Percentiles rank a stretch among this genome's conserved stretches.
These are phyloP conservation scores for Flaveria bidentis DNA, from an alignment of 129 eudicot genomes.

Conservation along the genomic window DNA sequence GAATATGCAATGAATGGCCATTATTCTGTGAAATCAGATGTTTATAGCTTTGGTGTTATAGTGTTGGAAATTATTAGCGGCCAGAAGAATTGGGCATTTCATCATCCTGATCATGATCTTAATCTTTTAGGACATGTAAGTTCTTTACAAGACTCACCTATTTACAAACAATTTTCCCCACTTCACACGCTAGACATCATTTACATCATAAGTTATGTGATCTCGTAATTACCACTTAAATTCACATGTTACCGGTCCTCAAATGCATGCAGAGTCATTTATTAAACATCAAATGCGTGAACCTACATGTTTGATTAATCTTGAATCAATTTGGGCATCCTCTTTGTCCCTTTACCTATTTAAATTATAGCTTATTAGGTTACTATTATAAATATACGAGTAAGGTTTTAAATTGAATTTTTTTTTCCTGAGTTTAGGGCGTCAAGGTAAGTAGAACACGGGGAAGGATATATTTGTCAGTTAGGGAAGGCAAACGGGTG, in stretches of 20 bases:
- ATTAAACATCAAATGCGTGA: neutral
- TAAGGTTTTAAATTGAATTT: neutral
- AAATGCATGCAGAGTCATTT: neutral
- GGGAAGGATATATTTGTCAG: too few species aligned
- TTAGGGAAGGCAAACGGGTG: too few species aligned
- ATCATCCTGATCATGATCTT: slow-evolving; percentile 38
- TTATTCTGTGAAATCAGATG: slow-evolving; percentile 63
- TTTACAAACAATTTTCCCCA: neutral
- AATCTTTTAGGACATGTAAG: slow-evolving; percentile 54
- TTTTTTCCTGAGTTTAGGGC: too few species aligned
- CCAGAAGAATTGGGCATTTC: slow-evolving; percentile 43
- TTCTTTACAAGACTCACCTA: neutral
- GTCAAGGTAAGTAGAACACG: too few species aligned
- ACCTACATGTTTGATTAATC: neutral
- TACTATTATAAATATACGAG: neutral
- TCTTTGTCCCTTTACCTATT: neutral
- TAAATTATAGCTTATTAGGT: neutral
- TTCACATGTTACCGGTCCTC: neutral
- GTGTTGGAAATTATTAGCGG: slow-evolving; percentile 61
- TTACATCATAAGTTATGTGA: neutral
- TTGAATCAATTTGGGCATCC: neutral
- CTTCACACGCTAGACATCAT: neutral
- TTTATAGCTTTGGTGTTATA: slow-evolving; percentile 59
- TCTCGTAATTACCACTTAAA: neutral
- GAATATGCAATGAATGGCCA: slow-evolving; percentile 60